A percentile compares a stretch with the other conserved stretches of the same genome.
These are phyloP conservation scores for Venturia effusa DNA, from an alignment of 2,329 filamentous ascomycete species.

Conservation along the genomic window DNA sequence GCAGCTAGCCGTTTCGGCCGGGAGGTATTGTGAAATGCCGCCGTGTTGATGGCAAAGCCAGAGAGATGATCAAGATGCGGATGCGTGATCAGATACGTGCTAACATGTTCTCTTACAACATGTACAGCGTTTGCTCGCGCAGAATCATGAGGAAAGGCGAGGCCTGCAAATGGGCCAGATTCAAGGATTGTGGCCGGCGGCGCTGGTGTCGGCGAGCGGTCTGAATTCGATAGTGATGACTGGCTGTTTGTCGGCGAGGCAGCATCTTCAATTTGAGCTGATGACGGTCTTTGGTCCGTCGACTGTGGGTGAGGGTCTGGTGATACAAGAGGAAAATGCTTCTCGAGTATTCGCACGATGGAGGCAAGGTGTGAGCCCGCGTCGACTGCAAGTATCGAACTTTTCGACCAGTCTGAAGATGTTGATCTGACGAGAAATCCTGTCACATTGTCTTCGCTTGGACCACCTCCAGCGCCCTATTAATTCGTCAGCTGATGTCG, in stretches of 20 bases:
- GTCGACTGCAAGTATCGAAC: conserved; percentile 84
- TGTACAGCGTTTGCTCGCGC: conserved; percentile 70
- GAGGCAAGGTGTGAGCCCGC: conserved; percentile 81
- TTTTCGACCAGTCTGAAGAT: conserved; percentile 63
- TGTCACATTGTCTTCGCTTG: conserved; percentile 80
- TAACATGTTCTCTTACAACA: conserved; percentile 68
- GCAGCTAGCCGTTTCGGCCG: conserved; percentile 77
- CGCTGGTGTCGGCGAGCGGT: conserved; percentile 25
- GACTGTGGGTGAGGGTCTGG: neutral
- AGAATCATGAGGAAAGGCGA: conserved; percentile 56
- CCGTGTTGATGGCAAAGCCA: conserved; percentile 88
- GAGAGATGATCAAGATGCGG: conserved; percentile 94
- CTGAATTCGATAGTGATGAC: neutral
- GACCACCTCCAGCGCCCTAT: conserved; percentile 82
- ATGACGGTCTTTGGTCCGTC: neutral
- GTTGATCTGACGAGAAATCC: conserved; percentile 80
- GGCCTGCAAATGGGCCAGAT: conserved; percentile 66
- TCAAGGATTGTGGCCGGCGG: conserved; percentile 46
- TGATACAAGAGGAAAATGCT: conserved; percentile 36
- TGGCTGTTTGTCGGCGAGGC: conserved; percentile 8
- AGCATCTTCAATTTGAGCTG: neutral
- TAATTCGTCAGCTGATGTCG: neutral
- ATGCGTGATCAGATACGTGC: conserved; percentile 87
- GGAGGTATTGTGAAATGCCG: conserved; percentile 65
- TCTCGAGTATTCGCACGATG: conserved; percentile 67